Evolutionary conservation across 2,329 filamentous ascomycete species (phyloP).

Genomic region (Plenodomus tracheiphilus): DNA sequence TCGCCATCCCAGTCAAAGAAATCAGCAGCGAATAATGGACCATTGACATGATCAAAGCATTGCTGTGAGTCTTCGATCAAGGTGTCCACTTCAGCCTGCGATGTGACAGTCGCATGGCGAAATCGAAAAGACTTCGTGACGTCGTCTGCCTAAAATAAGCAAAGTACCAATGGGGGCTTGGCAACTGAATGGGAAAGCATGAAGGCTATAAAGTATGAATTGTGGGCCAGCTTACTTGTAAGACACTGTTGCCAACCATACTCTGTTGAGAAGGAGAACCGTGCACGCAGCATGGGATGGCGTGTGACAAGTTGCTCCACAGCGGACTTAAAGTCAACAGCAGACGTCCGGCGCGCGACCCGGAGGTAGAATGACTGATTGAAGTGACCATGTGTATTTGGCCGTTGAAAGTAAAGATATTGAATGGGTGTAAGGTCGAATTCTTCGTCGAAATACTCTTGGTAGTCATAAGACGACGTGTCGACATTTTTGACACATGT

Average conservation of each 20-base stretch:
- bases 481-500: constrained; percentile 24
- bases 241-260: constrained; percentile 37
- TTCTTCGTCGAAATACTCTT: constrained; percentile 32
- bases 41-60: constrained; percentile 28
- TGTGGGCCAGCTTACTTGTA: constrained; percentile 20
- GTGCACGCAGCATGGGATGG: constrained; percentile 40
- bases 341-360: constrained; percentile 28
- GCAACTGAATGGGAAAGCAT: neutral
- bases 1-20: constrained; percentile 39
- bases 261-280: constrained; percentile 28
- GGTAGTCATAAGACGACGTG: constrained; percentile 14
- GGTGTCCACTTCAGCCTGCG: constrained; percentile 29
- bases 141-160: constrained; percentile 20
- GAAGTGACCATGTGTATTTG: constrained; percentile 38
- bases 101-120: constrained; percentile 23
- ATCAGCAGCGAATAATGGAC: constrained; percentile 39
- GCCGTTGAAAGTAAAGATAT: constrained; percentile 36
- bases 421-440: constrained; percentile 42
- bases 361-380: constrained; percentile 42
- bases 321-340: constrained; percentile 26
- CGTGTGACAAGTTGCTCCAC: constrained; percentile 30
- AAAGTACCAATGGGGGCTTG: neutral
- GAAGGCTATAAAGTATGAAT: neutral
- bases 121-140: constrained; percentile 33
- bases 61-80: constrained; percentile 38